A percentile compares a stretch with the other conserved stretches of the same genome.
These are phyloP conservation scores for Angomonas ambiguus DNA, from an alignment of 208 protist genomes.

Conservation along the genomic window DNA sequence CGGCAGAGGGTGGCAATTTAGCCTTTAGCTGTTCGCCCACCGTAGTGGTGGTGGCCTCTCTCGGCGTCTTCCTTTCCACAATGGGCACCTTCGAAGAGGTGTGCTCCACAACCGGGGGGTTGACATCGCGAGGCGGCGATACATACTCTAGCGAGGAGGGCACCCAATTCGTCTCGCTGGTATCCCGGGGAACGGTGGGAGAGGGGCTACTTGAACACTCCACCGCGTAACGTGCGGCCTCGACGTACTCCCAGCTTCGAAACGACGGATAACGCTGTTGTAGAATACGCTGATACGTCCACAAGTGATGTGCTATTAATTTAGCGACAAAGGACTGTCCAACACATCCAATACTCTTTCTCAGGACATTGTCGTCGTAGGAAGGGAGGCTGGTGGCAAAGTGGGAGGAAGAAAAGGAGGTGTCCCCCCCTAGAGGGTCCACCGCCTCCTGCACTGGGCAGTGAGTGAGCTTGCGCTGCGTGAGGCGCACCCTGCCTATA, in stretches of 20 bases:
- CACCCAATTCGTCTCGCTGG: slow-evolving; percentile 5
- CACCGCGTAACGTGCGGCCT: slow-evolving; percentile 19
- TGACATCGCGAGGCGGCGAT: no score
- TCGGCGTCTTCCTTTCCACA: not conserved
- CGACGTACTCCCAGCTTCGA: slow-evolving; percentile 23
- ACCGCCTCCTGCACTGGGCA: not conserved
- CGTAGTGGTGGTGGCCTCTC: not conserved
- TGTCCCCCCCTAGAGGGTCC: not conserved
- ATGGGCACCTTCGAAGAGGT: not conserved
- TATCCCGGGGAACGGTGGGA: slow-evolving; percentile 21
- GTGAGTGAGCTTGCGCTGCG: not conserved
- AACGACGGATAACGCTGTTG: slow-evolving; percentile 33
- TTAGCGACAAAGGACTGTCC: slow-evolving; percentile 17
- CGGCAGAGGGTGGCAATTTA: not conserved
- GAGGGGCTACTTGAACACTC: slow-evolving; percentile 27
- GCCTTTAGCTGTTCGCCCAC: not conserved
- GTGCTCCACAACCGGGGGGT: not conserved
- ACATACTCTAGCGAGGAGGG: not conserved
- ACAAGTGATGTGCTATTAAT: slow-evolving; percentile 32
- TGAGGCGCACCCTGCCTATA: not conserved
- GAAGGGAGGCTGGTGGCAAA: not conserved
- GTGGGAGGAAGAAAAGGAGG: not conserved
- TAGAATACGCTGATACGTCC: slow-evolving; percentile 26
- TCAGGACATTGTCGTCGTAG: no score
- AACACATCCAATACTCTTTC: slow-evolving; percentile 17